phyloP scores from a whole-genome alignment of 2,329 filamentous ascomycete genomes.

The Thielaviopsis populi region DNA sequence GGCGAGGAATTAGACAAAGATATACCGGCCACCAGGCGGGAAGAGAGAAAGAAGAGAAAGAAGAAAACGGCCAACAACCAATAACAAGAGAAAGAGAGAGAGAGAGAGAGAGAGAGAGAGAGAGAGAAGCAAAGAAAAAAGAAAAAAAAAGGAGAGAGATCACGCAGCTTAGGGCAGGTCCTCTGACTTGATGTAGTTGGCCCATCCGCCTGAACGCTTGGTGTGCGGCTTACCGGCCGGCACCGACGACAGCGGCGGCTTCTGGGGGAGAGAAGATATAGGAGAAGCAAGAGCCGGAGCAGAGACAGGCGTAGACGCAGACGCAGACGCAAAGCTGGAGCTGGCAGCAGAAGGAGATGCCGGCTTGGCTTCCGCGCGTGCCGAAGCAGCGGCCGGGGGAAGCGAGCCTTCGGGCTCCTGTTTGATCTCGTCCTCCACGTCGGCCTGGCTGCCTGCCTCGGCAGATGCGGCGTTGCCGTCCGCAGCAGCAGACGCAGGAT shows the following conservation, averaged over 20 bases:
- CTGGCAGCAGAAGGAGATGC: conserved; percentile 23
- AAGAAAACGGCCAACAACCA: background rate
- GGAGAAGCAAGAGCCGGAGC: conserved; percentile 18
- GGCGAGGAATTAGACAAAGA: background rate
- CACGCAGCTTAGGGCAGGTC: conserved; percentile 21
- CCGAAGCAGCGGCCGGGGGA: conserved; percentile 17
- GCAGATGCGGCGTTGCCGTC: background rate
- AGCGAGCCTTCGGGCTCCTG: background rate
- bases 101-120: background rate
- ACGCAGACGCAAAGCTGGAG: conserved; percentile 20
- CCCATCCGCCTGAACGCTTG: conserved; percentile 23
- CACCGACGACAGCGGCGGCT: conserved; percentile 13
- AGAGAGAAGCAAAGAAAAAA: background rate
- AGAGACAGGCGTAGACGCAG: conserved; percentile 20
- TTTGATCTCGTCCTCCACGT: conserved; percentile 14
- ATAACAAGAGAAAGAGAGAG: background rate
- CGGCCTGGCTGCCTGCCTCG: background rate
- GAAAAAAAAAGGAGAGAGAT: background rate
- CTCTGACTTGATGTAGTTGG: conserved; percentile 26
- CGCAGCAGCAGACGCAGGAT: background rate
- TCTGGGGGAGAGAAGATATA: conserved; percentile 19
- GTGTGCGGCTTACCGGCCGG: conserved; percentile 28
- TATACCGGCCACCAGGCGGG: background rate
- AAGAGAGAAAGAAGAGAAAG: conserved; percentile 3
- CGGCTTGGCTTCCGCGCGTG: conserved; percentile 25